Evolutionary conservation across 2,329 filamentous ascomycete genomes (phyloP), one percentile per base, ranked within the genome.

Genomic region (Arthrinium phaeospermum): DNA sequence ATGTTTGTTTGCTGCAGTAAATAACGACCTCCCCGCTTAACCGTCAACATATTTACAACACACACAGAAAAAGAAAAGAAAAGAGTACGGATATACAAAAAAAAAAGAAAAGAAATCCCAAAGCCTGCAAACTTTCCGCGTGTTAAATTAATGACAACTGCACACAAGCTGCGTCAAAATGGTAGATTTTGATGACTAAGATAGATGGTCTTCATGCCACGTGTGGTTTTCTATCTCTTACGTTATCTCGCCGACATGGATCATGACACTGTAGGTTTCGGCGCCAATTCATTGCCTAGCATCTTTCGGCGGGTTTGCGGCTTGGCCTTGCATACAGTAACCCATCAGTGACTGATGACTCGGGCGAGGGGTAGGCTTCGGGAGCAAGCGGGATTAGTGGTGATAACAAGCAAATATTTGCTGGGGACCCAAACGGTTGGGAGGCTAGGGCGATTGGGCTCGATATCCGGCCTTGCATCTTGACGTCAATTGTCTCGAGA

Each of bases 401-500:
- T 64, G 19, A 34, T 12, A 41, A 34, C 10, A 37, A 30, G 22
- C 22, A 6, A 6, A 41, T 41, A 8, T 10, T 16, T 61, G 53
- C 53, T 61, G 30, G 53, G 53, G 8, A 37, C 53, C 27, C 53
- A 61, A 61, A 64, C 57, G 34, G 30, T n/a, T 64, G 30, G 57
- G 57, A 64, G 57, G 41, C 57, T 64, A 64, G 24, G 34, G n/a
- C 34, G 41, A 41, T 64, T 64, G 34, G 57, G 22, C 57, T 41
- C 57, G 34, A 22, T 34, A n/a, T 14, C 51, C 30, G 34, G 22
- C 57, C 53, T 27, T 64, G 57, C 34, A 41, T n/a, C 10, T 64
- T 64, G 57, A 64, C 57, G 34, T 41, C 57, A 64, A 64, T 13
- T 41, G 57, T 41, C 57, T 41, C 57, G 41, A 8, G 13, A 16